Evolutionary conservation across 192 early-diverging fungal genomes (phyloP).

Genomic region (Jimgerdemannia lactiflua): DNA sequence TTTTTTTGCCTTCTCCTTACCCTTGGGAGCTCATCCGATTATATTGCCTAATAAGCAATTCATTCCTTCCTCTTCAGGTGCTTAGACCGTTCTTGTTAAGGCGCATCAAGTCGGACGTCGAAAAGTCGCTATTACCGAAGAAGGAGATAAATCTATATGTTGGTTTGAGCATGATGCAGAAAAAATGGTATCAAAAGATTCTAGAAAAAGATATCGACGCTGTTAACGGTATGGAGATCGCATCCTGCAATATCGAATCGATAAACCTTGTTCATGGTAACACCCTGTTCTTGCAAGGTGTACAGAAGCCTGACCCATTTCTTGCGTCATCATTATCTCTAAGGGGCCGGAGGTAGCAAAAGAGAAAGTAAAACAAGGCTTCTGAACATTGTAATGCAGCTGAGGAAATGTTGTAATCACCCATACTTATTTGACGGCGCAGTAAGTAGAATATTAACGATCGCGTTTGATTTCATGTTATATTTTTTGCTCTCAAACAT

Average conservation of each 20-base stretch:
- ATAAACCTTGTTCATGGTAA: too few relatives aligned
- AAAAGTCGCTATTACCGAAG: slow-evolving; percentile 94
- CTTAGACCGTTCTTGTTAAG: slow-evolving; percentile 85
- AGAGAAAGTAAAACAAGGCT: slow-evolving; percentile 87
- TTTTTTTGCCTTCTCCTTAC: slow-evolving; percentile 23
- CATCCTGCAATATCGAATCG: too few relatives aligned
- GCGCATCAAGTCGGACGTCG: slow-evolving; percentile 92
- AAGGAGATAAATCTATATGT: slow-evolving; percentile 92
- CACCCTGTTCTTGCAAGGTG: too few relatives aligned
- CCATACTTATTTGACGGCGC: slow-evolving; percentile 88
- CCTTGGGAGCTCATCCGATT: slow-evolving; percentile 4
- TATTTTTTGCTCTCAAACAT: neutral
- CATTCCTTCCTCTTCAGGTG: slow-evolving; percentile 40
- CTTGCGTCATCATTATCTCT: neutral
- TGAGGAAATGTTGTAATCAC: slow-evolving; percentile 96
- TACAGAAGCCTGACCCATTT: neutral
- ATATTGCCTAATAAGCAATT: neutral
- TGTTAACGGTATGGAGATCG: slow-evolving; percentile 68
- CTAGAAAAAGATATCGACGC: slow-evolving; percentile 97
- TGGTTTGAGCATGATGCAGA: slow-evolving; percentile 92
- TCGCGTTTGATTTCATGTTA: neutral
- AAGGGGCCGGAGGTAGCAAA: slow-evolving; percentile 61
- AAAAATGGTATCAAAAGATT: slow-evolving; percentile 93
- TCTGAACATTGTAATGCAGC: slow-evolving; percentile 93
- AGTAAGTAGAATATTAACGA: slow-evolving; percentile 21